phyloP scores from a whole-genome alignment of 2,329 filamentous ascomycete species.

The Rugonectria rugulosa region DNA sequence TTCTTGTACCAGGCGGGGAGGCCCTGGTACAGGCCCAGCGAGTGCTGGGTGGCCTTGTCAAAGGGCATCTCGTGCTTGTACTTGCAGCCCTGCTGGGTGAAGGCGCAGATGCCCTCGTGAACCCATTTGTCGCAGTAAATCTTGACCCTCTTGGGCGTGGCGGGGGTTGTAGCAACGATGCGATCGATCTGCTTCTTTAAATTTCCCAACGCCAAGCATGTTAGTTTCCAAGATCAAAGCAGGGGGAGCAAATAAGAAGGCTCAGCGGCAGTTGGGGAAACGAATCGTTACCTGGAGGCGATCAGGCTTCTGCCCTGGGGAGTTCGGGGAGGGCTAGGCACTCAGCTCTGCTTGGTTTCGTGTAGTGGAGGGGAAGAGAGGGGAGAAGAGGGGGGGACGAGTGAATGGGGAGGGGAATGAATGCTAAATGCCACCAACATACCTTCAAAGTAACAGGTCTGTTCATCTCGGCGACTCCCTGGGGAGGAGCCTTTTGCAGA shows the following conservation, averaged over 20 bases:
- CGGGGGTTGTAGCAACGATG: constrained; percentile 43
- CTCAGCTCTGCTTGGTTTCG: constrained; percentile 38
- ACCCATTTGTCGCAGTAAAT: constrained; percentile 92
- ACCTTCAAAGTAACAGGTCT: constrained; percentile 50
- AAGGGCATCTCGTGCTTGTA: constrained; percentile 91
- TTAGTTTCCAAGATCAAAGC: constrained; percentile 11
- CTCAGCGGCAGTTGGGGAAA: not conserved
- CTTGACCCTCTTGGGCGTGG: constrained; percentile 62
- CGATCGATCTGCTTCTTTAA: constrained; percentile 45
- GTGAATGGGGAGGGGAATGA: not conserved
- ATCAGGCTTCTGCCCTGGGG: constrained; percentile 36
- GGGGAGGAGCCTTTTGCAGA: constrained; percentile 47
- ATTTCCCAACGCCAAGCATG: too few species aligned
- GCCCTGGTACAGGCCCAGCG: constrained; percentile 74
- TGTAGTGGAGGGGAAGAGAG: too few species aligned
- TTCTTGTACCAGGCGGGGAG: constrained; percentile 68
- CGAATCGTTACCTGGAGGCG: constrained; percentile 43
- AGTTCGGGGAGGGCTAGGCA: constrained; percentile 33
- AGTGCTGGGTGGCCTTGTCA: constrained; percentile 69
- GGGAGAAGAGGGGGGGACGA: not conserved
- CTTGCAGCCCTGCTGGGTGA: constrained; percentile 83
- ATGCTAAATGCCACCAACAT: constrained; percentile 34
- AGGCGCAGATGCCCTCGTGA: constrained; percentile 83
- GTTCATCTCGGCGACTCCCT: constrained; percentile 48
- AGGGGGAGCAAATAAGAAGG: not conserved